Evolutionary conservation across 306 rosid genomes (phyloP), one percentile per base, ranked within the genome.

Genomic region (Rubus idaeus): DNA sequence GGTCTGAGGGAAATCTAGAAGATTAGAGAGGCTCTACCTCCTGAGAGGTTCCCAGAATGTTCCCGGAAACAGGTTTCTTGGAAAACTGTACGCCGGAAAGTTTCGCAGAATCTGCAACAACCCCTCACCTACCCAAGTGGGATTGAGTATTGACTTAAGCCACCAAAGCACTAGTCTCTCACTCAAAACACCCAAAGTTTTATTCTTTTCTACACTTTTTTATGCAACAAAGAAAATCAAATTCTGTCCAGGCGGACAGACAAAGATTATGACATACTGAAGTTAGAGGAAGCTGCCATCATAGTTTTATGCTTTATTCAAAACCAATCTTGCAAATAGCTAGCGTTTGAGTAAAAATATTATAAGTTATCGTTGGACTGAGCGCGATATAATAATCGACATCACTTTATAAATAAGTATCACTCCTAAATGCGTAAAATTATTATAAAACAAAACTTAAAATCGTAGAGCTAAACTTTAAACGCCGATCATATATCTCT

Each of bases 41-140:
- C 5, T 20, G 46, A 30, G 37, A 70, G 44, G 68, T 64, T 79
- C 83, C 74, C 42, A 16, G 84, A 83, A 81, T n/a, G 77, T 85
- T 83, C 89, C 71, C 7, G 74, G 86, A 88, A 85, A 77, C 18
- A 51, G 50, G 56, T 30, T 56, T 46, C 21, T 11, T 26, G 56
- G 74, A 79, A 79, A 73, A 49, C 13, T 64, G 45, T 12, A n/a
- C 37, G 9, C 72, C 37, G 57, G 80, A 78, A 75, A 26, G 14
- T 40, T 83, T 65, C 78, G 41, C 2, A 6, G 86, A 75, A 83
- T 62, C 2, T 56, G 64, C 49, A 56, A 8, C n/a, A 6, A 6
- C 52, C 71, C 0, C 16, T 72, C 75, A 74, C 74, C 37, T 30
- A 10, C 69, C 35, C n/a, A 5, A 44, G 41, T 23, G 42, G 62